A percentile compares a stretch with the other conserved stretches of the same genome.
Evolutionary conservation across 225 moss, liverwort and hornwort species (phyloP).

Genomic region (Pseudisothecium myosuroides): DNA sequence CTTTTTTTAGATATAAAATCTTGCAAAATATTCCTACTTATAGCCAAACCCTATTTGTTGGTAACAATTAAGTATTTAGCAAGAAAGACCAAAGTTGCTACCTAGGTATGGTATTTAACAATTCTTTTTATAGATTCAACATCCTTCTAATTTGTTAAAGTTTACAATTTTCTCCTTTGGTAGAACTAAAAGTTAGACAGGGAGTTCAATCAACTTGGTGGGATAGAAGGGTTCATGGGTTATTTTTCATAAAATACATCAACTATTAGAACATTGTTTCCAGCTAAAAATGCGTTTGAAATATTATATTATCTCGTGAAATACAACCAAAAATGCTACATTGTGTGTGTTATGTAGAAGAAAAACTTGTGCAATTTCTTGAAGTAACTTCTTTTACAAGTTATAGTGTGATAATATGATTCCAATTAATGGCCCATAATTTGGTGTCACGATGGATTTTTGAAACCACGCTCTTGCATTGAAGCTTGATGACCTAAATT

Average conservation of each 20-base stretch:
- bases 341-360: no score
- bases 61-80: not conserved
- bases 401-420: not conserved
- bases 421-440: not conserved
- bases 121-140: not conserved
- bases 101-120: not conserved
- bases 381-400: fast-evolving
- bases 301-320: not conserved
- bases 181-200: not conserved
- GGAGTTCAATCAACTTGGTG: not conserved
- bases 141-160: not conserved
- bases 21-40: not conserved
- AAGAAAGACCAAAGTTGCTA: no score
- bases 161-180: no score
- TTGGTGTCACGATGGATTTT: fast-evolving
- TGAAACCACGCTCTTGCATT: not conserved
- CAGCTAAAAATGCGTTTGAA: not conserved
- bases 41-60: not conserved
- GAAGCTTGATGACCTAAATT: not conserved
- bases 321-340: not conserved
- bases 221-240: no score
- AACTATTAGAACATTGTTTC: no score
- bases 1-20: no score
- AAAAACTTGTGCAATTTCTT: not conserved
- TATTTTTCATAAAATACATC: no score